phyloP scores from a whole-genome alignment of 2,329 filamentous ascomycete genomes.

The Penicillium oxalicum region DNA sequence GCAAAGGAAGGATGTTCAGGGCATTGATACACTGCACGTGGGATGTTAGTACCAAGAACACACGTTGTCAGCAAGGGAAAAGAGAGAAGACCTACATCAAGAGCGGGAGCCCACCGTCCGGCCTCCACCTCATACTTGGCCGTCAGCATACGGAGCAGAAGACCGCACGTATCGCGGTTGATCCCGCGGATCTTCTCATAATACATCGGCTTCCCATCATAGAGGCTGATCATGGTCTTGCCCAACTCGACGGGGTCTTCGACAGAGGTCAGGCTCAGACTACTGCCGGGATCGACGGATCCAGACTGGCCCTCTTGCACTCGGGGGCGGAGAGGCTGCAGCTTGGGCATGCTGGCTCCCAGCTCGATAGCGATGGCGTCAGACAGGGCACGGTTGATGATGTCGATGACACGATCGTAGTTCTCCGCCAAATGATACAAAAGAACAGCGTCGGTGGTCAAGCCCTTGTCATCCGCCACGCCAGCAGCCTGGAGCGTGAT shows the following conservation, averaged over 20 bases:
- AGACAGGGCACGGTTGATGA: slow-evolving; percentile 83
- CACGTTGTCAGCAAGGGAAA: neutral
- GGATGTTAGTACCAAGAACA: slow-evolving; percentile 8
- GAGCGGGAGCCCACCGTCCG: slow-evolving; percentile 54
- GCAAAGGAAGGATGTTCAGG: slow-evolving; percentile 74
- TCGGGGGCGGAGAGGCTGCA: slow-evolving; percentile 75
- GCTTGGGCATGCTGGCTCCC: slow-evolving; percentile 69
- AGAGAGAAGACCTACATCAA: slow-evolving; percentile 51
- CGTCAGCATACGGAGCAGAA: slow-evolving; percentile 56
- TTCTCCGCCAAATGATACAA: slow-evolving; percentile 92
- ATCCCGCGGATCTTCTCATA: slow-evolving; percentile 53
- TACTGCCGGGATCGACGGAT: slow-evolving; percentile 36
- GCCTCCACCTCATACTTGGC: slow-evolving; percentile 56
- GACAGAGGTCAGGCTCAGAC: slow-evolving; percentile 58
- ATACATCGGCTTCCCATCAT: slow-evolving; percentile 56
- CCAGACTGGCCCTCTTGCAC: slow-evolving; percentile 35
- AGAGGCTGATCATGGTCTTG: slow-evolving; percentile 56
- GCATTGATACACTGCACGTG: slow-evolving; percentile 59
- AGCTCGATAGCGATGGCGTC: slow-evolving; percentile 83
- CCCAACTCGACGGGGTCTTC: slow-evolving; percentile 62
- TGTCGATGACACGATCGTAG: slow-evolving; percentile 86
- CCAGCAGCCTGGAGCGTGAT: slow-evolving; percentile 89
- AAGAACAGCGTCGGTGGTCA: slow-evolving; percentile 87
- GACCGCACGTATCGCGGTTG: slow-evolving; percentile 54
- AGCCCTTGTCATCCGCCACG: slow-evolving; percentile 88